Percentiles rank a stretch among this genome's conserved stretches.
phyloP scores from a whole-genome alignment of 2,329 filamentous ascomycete genomes.

The Eutypa lata region DNA sequence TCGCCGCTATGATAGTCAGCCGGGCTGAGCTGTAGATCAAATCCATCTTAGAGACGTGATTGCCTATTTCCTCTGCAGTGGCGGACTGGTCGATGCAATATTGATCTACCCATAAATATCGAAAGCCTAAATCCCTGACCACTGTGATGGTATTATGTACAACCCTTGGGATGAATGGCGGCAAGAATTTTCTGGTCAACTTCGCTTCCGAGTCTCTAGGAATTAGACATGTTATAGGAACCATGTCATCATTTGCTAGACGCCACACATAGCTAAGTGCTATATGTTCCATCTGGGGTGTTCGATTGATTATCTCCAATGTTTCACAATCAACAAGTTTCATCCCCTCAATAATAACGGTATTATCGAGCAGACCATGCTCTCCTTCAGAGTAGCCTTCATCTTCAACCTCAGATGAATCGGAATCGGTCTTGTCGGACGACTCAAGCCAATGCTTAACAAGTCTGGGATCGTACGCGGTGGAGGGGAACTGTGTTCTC shows the following conservation, averaged over 20 bases:
- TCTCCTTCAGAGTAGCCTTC: neutral
- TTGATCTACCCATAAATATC: conserved; percentile 7
- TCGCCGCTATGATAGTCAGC: conserved; percentile 7
- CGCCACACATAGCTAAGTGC: conserved; percentile 8
- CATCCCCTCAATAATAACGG: neutral
- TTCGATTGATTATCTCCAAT: neutral
- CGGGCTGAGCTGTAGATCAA: conserved; percentile 3
- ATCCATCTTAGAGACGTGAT: conserved; percentile 8
- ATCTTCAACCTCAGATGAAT: neutral
- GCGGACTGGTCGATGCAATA: conserved; percentile 6
- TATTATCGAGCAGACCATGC: no score
- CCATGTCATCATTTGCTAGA: conserved; percentile 1
- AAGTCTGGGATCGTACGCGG: neutral
- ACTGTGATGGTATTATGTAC: conserved; percentile 5
- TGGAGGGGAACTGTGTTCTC: neutral
- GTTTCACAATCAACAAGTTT: conserved; percentile 4
- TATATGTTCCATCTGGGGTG: neutral
- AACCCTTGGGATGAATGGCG: conserved; percentile 2
- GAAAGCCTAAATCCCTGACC: neutral
- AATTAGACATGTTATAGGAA: no score
- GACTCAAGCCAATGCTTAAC: neutral
- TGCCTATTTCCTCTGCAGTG: neutral
- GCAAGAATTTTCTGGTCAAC: neutral
- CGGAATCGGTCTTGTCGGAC: neutral
- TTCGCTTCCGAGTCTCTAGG: no score